Evolutionary conservation across 140 eudicot genomes (phyloP).

Genomic region (Erigeron philadelphicus): DNA sequence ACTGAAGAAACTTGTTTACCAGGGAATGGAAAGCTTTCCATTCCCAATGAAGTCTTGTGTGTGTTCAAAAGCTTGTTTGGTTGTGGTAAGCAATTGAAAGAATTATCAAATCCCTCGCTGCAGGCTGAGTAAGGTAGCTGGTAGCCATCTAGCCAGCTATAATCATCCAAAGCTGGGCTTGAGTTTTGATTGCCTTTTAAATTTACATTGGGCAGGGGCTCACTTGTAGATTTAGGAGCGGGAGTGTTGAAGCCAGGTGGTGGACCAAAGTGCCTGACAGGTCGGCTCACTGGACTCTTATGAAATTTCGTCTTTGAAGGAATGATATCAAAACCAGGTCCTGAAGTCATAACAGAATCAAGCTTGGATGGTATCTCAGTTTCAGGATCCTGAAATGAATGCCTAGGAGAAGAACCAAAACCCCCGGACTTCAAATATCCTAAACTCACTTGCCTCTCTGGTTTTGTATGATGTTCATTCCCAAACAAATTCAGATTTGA

Average conservation of each 20-base stretch:
- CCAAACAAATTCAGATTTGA: conserved; percentile 43
- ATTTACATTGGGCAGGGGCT: conserved; percentile 21
- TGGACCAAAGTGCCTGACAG: conserved; percentile 77
- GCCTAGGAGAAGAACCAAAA: conserved; percentile 22
- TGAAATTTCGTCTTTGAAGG: conserved; percentile 40
- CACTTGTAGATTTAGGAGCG: conserved; percentile 42
- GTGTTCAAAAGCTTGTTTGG: conserved; percentile 42
- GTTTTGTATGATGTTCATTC: conserved; percentile 31
- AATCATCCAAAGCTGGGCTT: conserved; percentile 57
- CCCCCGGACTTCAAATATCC: conserved; percentile 37
- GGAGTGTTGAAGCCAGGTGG: conserved; percentile 84
- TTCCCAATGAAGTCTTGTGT: conserved; percentile 43
- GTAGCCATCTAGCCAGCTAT: conserved; percentile 90
- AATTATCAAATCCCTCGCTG: conserved; percentile 42
- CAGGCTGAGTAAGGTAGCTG: conserved; percentile 45
- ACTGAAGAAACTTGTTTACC: conserved; percentile 69
- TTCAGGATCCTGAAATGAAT: conserved; percentile 35
- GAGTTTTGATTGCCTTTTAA: conserved; percentile 22
- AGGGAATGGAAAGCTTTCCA: conserved; percentile 79
- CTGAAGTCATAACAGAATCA: conserved; percentile 50
- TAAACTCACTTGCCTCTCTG: conserved; percentile 29
- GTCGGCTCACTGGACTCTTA: conserved; percentile 83
- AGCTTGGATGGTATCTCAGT: conserved; percentile 46
- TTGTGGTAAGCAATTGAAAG: conserved; percentile 41
- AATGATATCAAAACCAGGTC: conserved; percentile 30